phyloP scores from a whole-genome alignment of 108 stramenopile genomes.

The Nannochloropsis gaditana region DNA sequence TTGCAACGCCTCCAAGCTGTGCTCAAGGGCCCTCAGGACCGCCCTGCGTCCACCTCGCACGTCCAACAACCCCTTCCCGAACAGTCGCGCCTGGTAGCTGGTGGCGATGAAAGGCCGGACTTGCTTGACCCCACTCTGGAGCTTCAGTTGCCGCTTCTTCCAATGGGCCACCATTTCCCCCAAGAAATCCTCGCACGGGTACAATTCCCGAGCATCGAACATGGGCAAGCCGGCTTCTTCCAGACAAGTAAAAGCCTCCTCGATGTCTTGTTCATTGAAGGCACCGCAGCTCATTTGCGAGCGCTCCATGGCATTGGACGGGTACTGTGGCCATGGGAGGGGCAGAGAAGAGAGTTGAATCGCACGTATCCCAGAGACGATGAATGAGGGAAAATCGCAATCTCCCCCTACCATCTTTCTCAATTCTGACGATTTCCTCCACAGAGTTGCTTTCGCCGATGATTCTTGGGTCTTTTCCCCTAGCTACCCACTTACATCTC shows the following conservation, averaged over 20 bases:
- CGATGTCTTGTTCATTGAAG: constrained; percentile 14
- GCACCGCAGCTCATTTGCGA: constrained; percentile 19
- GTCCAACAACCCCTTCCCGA: not conserved
- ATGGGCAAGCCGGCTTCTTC: constrained; percentile 5
- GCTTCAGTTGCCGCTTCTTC: not conserved
- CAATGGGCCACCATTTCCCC: not conserved
- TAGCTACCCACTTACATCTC: not conserved
- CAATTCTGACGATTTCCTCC: no score
- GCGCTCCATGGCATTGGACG: constrained; percentile 14
- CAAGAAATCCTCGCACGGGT: constrained; percentile 14
- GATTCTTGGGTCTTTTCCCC: not conserved
- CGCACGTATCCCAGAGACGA: not conserved
- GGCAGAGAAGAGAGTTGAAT: not conserved
- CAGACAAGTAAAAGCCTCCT: not conserved
- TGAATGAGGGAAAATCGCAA: no score
- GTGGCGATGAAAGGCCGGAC: not conserved
- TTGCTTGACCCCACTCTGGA: constrained; percentile 4
- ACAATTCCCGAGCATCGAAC: constrained; percentile 3
- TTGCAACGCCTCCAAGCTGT: not conserved
- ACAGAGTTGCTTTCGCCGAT: no score
- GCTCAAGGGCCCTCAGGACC: not conserved
- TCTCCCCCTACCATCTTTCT: no score
- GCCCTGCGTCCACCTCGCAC: not conserved
- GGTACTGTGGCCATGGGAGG: not conserved
- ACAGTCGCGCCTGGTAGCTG: constrained; percentile 8